Base-by-base conservation (phyloP, 1,139 yeast genomes). In the Diutina siamensis region DNA sequence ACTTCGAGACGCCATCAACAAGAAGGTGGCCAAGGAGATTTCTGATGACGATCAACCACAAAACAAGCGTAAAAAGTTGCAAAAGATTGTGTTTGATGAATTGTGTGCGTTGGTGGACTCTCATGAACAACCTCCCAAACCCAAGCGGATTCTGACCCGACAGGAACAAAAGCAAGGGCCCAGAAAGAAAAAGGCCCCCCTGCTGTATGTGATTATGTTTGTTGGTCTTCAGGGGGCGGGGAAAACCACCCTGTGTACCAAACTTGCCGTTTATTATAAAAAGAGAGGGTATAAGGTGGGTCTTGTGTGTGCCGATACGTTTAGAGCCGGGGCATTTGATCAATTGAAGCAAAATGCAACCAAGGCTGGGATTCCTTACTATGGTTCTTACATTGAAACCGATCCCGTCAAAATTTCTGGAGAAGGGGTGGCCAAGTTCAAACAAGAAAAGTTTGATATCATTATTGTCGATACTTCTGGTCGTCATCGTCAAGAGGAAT, bases 221-320 rank as follows among this genome's bases (percentile, higher is more conserved):
- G 98, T 92, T 48, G 98, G 98, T 58, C 72, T 92, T 51, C 98
- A 94, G 62, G 98, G 98, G 68, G 94, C 97, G 9, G 98, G 98
- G 75, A 92, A 92, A 62, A 92, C 98, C 25, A 92, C 98, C 0
- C 81, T 97, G 2, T 89, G 97, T 78, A 92, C 98, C 1, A 92
- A 92, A 62, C 71, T 92, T 55, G 98, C 98, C 0, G 94, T 87
- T 1, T 89, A 86, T 63, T 94, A 92, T 61, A 92, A 89, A 58
- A 79, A 92, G 61, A 73, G 97, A 59, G 97, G 97, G 1, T 87
- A 81, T 65, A 88, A 87, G 60, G 95, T 88, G 42, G 98, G 98
- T 46, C 70, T 92, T 57, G 97, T 92, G 27, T 94, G 98, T 77
- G 98, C 98, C 2, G 98, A 92, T 71, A 92, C 98, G 36, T 92